These are phyloP conservation scores for Botrytis fragariae DNA, from an alignment of 2,329 filamentous ascomycete species.

Conservation along the genomic window DNA sequence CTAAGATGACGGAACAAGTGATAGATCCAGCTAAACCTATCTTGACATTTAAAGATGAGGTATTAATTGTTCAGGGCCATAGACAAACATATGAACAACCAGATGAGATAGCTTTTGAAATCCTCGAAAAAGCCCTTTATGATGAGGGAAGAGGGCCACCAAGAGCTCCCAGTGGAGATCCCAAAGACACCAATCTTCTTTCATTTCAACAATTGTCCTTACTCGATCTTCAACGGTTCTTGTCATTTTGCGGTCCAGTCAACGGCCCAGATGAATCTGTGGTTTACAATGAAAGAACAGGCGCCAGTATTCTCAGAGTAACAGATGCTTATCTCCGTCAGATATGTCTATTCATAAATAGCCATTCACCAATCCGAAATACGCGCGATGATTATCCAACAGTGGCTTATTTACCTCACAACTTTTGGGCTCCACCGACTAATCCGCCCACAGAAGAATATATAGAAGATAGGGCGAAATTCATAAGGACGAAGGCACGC, in stretches of 20 bases:
- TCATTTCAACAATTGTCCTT: neutral
- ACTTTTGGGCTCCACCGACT: neutral
- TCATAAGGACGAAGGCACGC: neutral
- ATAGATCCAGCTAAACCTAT: slow-evolving; percentile 3
- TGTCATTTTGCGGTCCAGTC: neutral
- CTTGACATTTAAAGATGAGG: neutral
- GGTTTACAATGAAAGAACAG: neutral
- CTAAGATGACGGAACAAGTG: neutral
- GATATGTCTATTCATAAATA: slow-evolving; percentile 8
- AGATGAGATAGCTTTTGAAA: neutral
- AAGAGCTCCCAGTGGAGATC: neutral
- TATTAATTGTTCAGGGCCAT: neutral
- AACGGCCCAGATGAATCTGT: fast-evolving
- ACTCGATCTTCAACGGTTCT: neutral
- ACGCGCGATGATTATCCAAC: neutral
- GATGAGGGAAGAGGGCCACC: neutral
- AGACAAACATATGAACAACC: neutral
- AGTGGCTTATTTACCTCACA: slow-evolving; percentile 3
- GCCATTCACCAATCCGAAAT: neutral
- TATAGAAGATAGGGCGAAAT: slow-evolving; percentile 6
- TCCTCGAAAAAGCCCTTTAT: neutral
- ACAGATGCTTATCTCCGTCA: slow-evolving; percentile 7
- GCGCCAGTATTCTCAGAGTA: neutral
- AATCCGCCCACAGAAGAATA: neutral
- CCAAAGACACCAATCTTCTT: slow-evolving; percentile 2